phyloP scores from a whole-genome alignment of 257 asterid genomes.

The Salvia miltiorrhiza region DNA sequence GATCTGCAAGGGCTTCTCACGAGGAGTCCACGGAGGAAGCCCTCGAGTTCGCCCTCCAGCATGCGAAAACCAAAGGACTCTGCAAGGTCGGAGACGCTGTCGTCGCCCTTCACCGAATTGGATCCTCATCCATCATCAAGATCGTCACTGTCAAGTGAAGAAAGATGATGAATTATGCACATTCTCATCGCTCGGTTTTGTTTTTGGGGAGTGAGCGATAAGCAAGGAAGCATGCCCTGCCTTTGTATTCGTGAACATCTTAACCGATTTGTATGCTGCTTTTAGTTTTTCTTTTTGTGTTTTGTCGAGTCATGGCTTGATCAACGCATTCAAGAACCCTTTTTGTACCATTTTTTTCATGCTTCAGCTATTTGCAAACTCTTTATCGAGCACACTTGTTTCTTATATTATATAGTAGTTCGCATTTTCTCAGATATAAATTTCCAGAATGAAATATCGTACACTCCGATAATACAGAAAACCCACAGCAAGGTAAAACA shows the following conservation, averaged over 20 bases:
- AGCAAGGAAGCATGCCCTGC: conserved; percentile 2
- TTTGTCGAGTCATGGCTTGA: neutral
- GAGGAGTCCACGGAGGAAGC: conserved; percentile 92
- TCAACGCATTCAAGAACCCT: neutral
- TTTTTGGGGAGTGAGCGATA: conserved; percentile 7
- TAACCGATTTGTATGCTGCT: conserved; percentile 5
- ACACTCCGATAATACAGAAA: conserved; percentile 1
- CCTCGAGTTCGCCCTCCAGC: conserved; percentile 70
- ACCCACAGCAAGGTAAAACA: conserved; percentile 6
- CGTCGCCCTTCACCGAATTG: conserved; percentile 81
- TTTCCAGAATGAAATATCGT: neutral
- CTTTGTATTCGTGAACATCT: conserved; percentile 10
- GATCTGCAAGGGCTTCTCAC: conserved; percentile 80
- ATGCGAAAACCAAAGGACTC: conserved; percentile 67
- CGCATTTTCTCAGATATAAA: neutral
- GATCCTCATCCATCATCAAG: conserved; percentile 84
- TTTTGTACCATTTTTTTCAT: neutral
- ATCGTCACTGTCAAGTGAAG: conserved; percentile 72
- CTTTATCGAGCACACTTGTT: neutral
- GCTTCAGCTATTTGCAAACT: neutral
- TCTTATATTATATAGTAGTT: too few species aligned
- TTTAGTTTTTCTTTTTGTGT: conserved; percentile 18
- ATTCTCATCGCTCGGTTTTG: neutral
- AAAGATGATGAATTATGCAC: neutral
- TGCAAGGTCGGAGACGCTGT: conserved; percentile 76